Evolutionary conservation across 1,139 yeast species (phyloP).

Genomic region (Candida freyschussii): DNA sequence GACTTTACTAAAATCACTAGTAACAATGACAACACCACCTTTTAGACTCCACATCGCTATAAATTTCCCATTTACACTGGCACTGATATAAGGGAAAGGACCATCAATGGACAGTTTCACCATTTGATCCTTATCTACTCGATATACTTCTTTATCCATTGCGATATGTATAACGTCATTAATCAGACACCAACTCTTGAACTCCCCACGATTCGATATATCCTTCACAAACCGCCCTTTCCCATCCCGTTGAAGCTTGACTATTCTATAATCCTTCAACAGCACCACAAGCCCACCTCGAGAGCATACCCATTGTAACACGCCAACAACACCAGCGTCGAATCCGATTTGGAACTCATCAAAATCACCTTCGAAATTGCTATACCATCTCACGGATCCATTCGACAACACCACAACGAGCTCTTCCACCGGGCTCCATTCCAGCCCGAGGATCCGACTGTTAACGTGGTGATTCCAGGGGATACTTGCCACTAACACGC

Average conservation of each 20-base stretch:
- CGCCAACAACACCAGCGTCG: constrained; percentile 23
- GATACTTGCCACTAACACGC: constrained; percentile 18
- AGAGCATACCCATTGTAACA: constrained; percentile 5
- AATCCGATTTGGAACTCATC: constrained; percentile 17
- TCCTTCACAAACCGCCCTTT: constrained; percentile 14
- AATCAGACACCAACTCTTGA: constrained; percentile 18
- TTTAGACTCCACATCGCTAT: constrained; percentile 42
- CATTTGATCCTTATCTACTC: constrained; percentile 10
- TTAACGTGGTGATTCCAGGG: constrained; percentile 36
- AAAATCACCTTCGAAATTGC: constrained; percentile 46
- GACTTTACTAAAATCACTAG: constrained; percentile 44
- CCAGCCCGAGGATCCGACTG: constrained; percentile 53
- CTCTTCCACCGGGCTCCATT: constrained; percentile 51
- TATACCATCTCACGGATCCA: constrained; percentile 57
- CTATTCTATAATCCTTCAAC: constrained; percentile 18
- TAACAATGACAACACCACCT: constrained; percentile 45
- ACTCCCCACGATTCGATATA: constrained; percentile 9
- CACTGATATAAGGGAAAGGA: constrained; percentile 47
- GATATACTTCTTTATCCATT: constrained; percentile 16
- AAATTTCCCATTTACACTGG: constrained; percentile 59
- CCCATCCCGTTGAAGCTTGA: constrained; percentile 9
- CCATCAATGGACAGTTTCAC: constrained; percentile 37
- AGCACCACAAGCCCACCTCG: constrained; percentile 30
- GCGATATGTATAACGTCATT: constrained; percentile 11
- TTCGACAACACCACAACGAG: constrained; percentile 56